phyloP scores from a whole-genome alignment of 2,329 filamentous ascomycete genomes.

The Conoideocrella luteorostrata region DNA sequence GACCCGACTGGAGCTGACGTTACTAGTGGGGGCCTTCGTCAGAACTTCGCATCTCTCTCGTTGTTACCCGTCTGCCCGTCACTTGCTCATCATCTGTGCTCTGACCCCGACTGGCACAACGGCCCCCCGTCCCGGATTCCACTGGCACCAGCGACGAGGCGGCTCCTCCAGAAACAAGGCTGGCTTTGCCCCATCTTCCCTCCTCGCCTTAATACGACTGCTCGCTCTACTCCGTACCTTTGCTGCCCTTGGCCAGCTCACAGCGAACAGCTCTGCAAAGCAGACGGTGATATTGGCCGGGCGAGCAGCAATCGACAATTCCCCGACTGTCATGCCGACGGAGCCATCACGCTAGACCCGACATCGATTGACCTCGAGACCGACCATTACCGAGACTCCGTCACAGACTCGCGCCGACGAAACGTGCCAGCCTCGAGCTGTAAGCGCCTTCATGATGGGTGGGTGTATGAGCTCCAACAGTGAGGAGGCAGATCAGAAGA shows the following conservation, averaged over 20 bases:
- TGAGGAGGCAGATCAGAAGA: slow-evolving; percentile 88
- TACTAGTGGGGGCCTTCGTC: not conserved
- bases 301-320: not conserved
- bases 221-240: not conserved
- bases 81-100: not conserved
- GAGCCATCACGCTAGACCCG: not conserved
- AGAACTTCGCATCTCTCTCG: not conserved
- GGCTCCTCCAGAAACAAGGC: not conserved
- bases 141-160: not conserved
- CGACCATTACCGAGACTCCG: not conserved
- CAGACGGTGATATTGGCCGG: not conserved
- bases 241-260: not conserved
- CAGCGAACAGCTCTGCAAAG: not conserved
- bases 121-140: not conserved
- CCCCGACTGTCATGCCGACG: slow-evolving; percentile 3
- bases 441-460: slow-evolving; percentile 61
- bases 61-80: not conserved
- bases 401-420: not conserved
- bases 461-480: slow-evolving; percentile 84
- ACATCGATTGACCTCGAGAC: not conserved
- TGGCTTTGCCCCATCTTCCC: not conserved
- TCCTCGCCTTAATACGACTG: not conserved
- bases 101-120: not conserved
- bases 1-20: no score
- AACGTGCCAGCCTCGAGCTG: slow-evolving; percentile 8